These are phyloP conservation scores for Conticribra guillardii DNA, from an alignment of 108 stramenopile species.

Conservation along the genomic window DNA sequence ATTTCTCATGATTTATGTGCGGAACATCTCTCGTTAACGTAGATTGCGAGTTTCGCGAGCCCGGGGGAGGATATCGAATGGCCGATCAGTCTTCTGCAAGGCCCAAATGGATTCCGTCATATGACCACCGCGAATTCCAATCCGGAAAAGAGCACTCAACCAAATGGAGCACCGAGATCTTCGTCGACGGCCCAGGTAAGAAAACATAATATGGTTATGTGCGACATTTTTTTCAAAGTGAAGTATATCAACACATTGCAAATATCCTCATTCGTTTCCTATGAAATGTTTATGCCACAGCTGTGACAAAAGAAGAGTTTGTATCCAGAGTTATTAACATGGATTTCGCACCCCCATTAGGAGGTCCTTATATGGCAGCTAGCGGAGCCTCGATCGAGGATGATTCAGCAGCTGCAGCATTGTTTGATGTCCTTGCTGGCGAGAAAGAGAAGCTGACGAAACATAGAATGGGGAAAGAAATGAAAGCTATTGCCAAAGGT, in stretches of 20 bases:
- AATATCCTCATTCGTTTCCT: no score
- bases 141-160: slow-evolving; percentile 77
- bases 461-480: slow-evolving; percentile 63
- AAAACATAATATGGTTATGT: background rate
- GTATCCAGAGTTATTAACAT: slow-evolving; percentile 53
- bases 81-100: slow-evolving; percentile 77
- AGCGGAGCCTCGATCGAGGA: slow-evolving; percentile 67
- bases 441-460: slow-evolving; percentile 76
- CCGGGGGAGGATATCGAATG: slow-evolving; percentile 84
- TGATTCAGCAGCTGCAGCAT: slow-evolving; percentile 39
- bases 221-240: background rate
- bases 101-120: slow-evolving; percentile 87
- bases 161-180: slow-evolving; percentile 75
- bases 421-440: slow-evolving; percentile 71
- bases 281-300: no score
- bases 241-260: background rate
- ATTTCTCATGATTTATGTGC: no score
- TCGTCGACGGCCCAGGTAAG: slow-evolving; percentile 50
- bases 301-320: slow-evolving; percentile 72
- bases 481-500: slow-evolving; percentile 68
- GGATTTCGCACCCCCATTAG: slow-evolving; percentile 71
- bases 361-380: slow-evolving; percentile 73
- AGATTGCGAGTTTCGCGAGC: slow-evolving; percentile 65
- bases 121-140: slow-evolving; percentile 65
- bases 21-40: background rate